A percentile compares a stretch with the other conserved stretches of the same genome.
Conservation (phyloP, 2,329 filamentous ascomycete genomes). For the Pseudogymnoascus sp. region DNA sequence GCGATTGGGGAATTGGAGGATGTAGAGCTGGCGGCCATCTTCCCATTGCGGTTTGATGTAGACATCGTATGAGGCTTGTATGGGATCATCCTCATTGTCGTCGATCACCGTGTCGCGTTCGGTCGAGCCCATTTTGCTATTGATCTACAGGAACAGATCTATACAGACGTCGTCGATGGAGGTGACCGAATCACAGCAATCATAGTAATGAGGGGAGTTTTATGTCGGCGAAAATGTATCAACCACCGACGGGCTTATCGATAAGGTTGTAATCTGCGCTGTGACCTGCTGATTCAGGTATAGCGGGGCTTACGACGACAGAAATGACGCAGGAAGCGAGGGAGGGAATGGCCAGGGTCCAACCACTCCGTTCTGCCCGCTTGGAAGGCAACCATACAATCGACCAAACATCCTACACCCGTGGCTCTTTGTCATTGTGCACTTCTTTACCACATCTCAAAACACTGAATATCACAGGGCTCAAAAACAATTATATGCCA, state of each 20-base stretch:
- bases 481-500: not conserved
- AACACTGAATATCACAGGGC: not conserved
- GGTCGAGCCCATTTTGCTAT: slow-evolving; percentile 3
- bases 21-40: slow-evolving; percentile 57
- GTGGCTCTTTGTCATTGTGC: not conserved
- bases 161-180: not conserved
- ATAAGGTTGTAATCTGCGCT: not conserved
- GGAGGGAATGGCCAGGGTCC: not conserved
- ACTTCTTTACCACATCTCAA: not conserved
- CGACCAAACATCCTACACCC: not conserved
- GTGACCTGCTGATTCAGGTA: not conserved
- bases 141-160: not conserved
- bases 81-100: slow-evolving; percentile 48
- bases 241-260: slow-evolving; percentile 7
- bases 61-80: slow-evolving; percentile 71
- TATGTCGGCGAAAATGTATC: slow-evolving; percentile 9
- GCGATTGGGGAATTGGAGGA: slow-evolving; percentile 86
- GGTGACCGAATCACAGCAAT: not conserved
- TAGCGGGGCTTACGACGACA: slow-evolving; percentile 8
- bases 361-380: not conserved
- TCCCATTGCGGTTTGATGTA: slow-evolving; percentile 71
- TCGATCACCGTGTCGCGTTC: slow-evolving; percentile 1
- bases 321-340: slow-evolving; percentile 7
- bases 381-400: not conserved
- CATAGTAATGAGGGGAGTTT: slow-evolving; percentile 7